Evolutionary conservation across 345 rosid genomes (phyloP), one percentile per base, ranked within the genome.

Genomic region (Abelmoschus esculentus): DNA sequence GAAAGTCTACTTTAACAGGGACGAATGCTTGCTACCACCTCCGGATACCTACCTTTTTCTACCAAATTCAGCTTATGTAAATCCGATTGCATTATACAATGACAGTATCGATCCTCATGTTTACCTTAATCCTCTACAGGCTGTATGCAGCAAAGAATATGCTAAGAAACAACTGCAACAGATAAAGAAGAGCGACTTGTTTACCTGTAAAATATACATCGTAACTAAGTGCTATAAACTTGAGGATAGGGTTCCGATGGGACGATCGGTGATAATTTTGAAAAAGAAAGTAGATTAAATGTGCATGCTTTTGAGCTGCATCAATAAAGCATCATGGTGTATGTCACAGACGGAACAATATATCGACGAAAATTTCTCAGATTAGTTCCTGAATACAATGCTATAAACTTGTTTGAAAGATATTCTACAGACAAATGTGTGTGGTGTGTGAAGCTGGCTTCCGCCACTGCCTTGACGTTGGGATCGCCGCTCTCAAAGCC

Each of bases 381-480:
- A 32, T 32, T 4, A 4, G 36, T 32, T 78, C 46, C 70, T 72
- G 64, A 59, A 62, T 74, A 80, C 81, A 83, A 67, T 46, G 50
- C 70, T 65, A 19, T 47, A 12, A 73, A 52, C 67, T 58, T 40
- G 64, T 62, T 61, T 6, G 66, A 15, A 54, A 62, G 69, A 81
- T 66, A 62, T 72, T 66, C 72, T 65, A 77, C 74, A 73, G 38
- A 62, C 61, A 53, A 68, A 53, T 31, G 17, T 54, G 59, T 34
- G 36, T 68, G 40, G 36, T 18, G 42, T 68, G 96, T 13, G 97
- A 91, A 78, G 87, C 53, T 13, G 88, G 82, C 64, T 96, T 95
- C 73, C 91, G 89, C 76, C 85, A 84, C 88, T 95, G 93, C 84
- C 96, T 95, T 12, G 80, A 82, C 75, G 52, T 95, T 65, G 99